Conservation (phyloP, 2,329 filamentous ascomycete genomes). For the Anisogramma anomala region DNA sequence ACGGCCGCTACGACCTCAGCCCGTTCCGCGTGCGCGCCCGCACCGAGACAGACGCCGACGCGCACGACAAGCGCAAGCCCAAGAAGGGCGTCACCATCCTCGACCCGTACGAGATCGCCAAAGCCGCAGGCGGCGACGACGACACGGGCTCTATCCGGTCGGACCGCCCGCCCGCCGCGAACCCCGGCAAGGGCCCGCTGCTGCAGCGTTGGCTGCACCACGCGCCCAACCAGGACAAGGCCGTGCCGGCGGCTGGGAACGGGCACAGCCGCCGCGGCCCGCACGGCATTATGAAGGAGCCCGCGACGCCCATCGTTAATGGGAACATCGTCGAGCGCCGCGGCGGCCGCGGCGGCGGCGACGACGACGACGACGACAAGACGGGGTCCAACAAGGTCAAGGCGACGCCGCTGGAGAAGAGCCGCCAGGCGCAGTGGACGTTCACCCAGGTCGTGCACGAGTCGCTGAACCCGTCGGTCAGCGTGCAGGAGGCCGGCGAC, state of each 20-base stretch:
- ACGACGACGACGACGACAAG: not conserved
- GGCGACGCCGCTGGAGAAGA: constrained; percentile 57
- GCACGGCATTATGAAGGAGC: constrained; percentile 48
- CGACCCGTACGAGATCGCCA: constrained; percentile 39
- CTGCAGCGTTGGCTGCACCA: constrained; percentile 53
- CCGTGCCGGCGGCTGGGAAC: not conserved
- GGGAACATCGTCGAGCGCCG: constrained; percentile 14
- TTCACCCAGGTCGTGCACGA: constrained; percentile 76
- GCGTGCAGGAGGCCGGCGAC: constrained; percentile 64
- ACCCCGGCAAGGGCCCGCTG: constrained; percentile 36
- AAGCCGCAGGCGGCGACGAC: constrained; percentile 27
- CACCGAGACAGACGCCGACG: constrained; percentile 47
- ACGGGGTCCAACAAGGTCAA: constrained; percentile 32
- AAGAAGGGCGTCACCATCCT: constrained; percentile 62
- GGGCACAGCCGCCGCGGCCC: constrained; percentile 16
- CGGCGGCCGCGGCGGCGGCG: not conserved
- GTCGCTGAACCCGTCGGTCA: constrained; percentile 76
- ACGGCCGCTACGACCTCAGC: constrained; percentile 70
- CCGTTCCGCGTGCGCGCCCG: constrained; percentile 64
- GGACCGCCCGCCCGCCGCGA: constrained; percentile 24
- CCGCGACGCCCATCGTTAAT: constrained; percentile 15
- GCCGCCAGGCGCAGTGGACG: constrained; percentile 75
- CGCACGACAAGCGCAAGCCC: constrained; percentile 46
- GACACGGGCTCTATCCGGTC: constrained; percentile 28
- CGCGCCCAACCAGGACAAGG: constrained; percentile 24